These are phyloP conservation scores for Panicum hallii DNA, from an alignment of 202 grass and related monocot species.

Conservation along the genomic window DNA sequence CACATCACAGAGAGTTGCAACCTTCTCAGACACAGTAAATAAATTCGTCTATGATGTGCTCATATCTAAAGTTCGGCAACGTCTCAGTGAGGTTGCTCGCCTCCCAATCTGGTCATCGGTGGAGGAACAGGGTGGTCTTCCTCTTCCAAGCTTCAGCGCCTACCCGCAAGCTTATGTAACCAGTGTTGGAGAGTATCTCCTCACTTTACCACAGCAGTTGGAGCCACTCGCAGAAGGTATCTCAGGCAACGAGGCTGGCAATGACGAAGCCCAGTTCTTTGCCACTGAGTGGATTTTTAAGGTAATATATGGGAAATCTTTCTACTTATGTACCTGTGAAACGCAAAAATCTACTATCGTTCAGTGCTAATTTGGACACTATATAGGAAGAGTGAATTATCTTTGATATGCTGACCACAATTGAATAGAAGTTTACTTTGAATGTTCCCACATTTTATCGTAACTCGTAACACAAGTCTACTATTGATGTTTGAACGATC, in stretches of 20 bases:
- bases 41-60: slow-evolving; percentile 95
- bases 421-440: neutral
- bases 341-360: neutral
- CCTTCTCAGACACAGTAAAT: slow-evolving; percentile 94
- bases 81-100: slow-evolving; percentile 76
- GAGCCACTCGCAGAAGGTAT: slow-evolving; percentile 92
- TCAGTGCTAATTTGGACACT: neutral
- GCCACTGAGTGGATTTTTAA: slow-evolving; percentile 98
- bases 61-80: slow-evolving; percentile 85
- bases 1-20: slow-evolving; percentile 84
- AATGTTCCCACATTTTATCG: neutral
- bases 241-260: slow-evolving; percentile 70
- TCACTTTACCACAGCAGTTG: slow-evolving; percentile 94
- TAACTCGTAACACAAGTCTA: neutral
- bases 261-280: slow-evolving; percentile 98
- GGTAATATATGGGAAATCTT: slow-evolving; percentile 45
- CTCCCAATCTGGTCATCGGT: slow-evolving; percentile 89
- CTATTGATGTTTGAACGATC: neutral
- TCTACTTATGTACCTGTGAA: neutral
- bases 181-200: slow-evolving; percentile 92
- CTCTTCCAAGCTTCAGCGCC: slow-evolving; percentile 95
- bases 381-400: neutral
- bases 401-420: neutral
- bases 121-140: slow-evolving; percentile 86
- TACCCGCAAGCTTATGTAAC: slow-evolving; percentile 95